These are phyloP conservation scores for Fraxinus cuspidata DNA, from an alignment of 257 asterid genomes.

Conservation along the genomic window DNA sequence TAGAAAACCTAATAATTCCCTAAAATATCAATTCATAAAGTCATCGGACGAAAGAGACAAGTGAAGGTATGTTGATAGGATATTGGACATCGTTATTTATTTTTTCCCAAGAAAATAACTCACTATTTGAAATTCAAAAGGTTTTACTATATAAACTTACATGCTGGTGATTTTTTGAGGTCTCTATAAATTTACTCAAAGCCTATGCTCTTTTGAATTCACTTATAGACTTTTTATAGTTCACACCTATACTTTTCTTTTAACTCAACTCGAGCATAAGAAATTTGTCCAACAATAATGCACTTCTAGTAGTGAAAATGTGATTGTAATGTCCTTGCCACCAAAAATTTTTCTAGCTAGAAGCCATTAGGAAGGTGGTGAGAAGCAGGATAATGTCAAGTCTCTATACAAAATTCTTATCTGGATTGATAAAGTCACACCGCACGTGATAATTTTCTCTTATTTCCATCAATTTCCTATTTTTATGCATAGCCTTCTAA, in stretches of 20 bases:
- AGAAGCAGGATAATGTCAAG: constrained; percentile 57
- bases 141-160: background rate
- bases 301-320: constrained; percentile 23
- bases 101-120: background rate
- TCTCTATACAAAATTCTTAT: constrained; percentile 36
- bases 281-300: background rate
- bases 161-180: background rate
- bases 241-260: background rate
- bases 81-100: background rate
- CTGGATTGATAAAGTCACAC: constrained; percentile 6
- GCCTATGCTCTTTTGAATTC: background rate
- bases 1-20: constrained; percentile 38
- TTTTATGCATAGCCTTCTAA: constrained; percentile 25
- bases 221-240: background rate
- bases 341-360: constrained; percentile 20
- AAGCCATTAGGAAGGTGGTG: constrained; percentile 27
- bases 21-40: constrained; percentile 25
- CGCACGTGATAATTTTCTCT: constrained; percentile 37
- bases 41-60: background rate
- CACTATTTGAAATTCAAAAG: background rate
- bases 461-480: constrained; percentile 27
- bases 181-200: background rate
- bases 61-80: background rate
- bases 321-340: constrained; percentile 24
- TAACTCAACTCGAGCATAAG: background rate